Evolutionary conservation across 352 stramenopile species (phyloP).

Genomic region (Plasmopara muralis): DNA sequence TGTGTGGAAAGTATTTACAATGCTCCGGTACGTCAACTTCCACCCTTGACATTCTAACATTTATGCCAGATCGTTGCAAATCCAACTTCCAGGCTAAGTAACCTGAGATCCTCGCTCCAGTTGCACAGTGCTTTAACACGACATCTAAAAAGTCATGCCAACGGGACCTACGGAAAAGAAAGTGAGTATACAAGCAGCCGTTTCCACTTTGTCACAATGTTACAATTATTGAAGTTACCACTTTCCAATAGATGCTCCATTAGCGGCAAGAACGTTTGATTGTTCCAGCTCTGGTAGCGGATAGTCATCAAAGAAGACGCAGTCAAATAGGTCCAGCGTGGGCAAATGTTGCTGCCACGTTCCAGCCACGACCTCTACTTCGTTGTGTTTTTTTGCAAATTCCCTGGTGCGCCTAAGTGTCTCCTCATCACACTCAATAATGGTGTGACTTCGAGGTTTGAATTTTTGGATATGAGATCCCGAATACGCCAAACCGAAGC

Average conservation of each 20-base stretch:
- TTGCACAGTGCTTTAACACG: constrained; percentile 34
- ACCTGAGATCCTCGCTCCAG: constrained; percentile 51
- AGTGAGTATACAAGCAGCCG: background rate
- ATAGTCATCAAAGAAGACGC: constrained; percentile 82
- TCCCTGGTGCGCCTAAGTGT: constrained; percentile 37
- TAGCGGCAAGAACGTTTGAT: background rate
- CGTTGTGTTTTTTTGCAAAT: constrained; percentile 34
- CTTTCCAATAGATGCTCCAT: constrained; percentile 1
- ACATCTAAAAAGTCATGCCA: constrained; percentile 72
- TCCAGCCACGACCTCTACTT: constrained; percentile 48
- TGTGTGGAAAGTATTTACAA: constrained; percentile 65
- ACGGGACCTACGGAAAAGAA: constrained; percentile 32
- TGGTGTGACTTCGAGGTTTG: constrained; percentile 44
- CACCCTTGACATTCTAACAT: constrained; percentile 24
- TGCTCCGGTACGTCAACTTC: constrained; percentile 31
- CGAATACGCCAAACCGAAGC: constrained; percentile 81
- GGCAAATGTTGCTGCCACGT: constrained; percentile 65
- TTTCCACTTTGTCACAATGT: background rate
- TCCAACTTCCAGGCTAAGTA: constrained; percentile 57
- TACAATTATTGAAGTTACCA: constrained; percentile 7
- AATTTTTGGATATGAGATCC: constrained; percentile 61
- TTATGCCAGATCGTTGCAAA: constrained; percentile 38
- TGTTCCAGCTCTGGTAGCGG: constrained; percentile 48
- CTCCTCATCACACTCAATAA: constrained; percentile 74
- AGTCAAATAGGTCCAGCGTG: constrained; percentile 56